Evolutionary conservation across 805 yeast genomes (phyloP).

Genomic region (Barnettozyma wickerhamii): DNA sequence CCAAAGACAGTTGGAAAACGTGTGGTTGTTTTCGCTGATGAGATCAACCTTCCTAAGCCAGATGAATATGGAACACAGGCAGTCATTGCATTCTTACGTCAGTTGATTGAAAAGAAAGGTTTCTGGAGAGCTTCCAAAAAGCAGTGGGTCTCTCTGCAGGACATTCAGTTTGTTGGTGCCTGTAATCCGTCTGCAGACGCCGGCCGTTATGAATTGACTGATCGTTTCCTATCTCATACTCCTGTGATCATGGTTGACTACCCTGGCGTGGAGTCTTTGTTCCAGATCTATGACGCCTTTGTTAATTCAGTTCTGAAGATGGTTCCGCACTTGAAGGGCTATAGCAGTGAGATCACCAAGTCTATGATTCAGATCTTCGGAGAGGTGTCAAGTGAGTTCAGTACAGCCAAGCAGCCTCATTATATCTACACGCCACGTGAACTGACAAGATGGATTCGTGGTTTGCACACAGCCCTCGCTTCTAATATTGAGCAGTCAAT

Average conservation of each 20-base stretch:
- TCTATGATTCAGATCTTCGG: constrained; percentile 67
- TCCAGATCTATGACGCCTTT: constrained; percentile 63
- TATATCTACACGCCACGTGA: constrained; percentile 88
- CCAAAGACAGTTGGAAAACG: constrained; percentile 64
- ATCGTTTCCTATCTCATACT: constrained; percentile 63
- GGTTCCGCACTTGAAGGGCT: constrained; percentile 58
- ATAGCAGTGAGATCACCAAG: constrained; percentile 43
- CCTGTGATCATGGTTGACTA: constrained; percentile 71
- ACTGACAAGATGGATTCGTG: constrained; percentile 80
- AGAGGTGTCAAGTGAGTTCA: constrained; percentile 38
- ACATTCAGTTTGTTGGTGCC: constrained; percentile 88
- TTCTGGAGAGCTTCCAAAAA: constrained; percentile 64
- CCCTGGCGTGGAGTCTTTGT: constrained; percentile 60
- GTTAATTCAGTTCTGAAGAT: constrained; percentile 50
- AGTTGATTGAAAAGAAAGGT: constrained; percentile 66
- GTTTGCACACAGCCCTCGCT: constrained; percentile 50
- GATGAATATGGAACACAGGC: constrained; percentile 74
- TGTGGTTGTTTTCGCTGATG: constrained; percentile 87
- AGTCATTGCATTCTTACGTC: constrained; percentile 68
- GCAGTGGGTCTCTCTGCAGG: constrained; percentile 61
- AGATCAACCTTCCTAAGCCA: constrained; percentile 71
- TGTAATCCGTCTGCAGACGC: constrained; percentile 86
- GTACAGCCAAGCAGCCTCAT: constrained; percentile 41
- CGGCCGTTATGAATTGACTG: constrained; percentile 58
- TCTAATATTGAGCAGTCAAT: constrained; percentile 29